phyloP scores from a whole-genome alignment of 495 filamentous ascomycete species.

The Penicillium antarcticum region DNA sequence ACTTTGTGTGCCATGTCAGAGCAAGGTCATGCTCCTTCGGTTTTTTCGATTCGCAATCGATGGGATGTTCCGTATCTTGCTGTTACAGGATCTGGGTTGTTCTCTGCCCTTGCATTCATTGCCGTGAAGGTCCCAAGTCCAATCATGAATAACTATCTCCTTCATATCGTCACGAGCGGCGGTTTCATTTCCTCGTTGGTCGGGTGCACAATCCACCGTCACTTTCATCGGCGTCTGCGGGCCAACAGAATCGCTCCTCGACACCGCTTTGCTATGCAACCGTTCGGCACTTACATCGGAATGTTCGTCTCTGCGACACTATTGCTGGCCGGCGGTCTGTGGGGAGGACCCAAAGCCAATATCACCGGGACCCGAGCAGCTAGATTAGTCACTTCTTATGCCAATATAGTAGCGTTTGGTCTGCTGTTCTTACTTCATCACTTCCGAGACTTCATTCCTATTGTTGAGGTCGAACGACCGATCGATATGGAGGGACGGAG shows the following conservation, averaged over 20 bases:
- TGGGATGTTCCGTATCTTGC: slow-evolving; percentile 48
- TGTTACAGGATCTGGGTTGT: slow-evolving; percentile 39
- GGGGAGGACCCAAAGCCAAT: slow-evolving; percentile 42
- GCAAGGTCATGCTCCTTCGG: slow-evolving; percentile 40
- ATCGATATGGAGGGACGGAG: neutral
- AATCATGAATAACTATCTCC: slow-evolving; percentile 46
- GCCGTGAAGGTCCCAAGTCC: slow-evolving; percentile 29
- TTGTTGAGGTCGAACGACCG: slow-evolving; percentile 1
- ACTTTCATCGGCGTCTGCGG: slow-evolving; percentile 47
- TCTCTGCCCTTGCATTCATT: slow-evolving; percentile 33
- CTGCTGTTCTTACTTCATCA: slow-evolving; percentile 30
- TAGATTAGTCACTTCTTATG: slow-evolving; percentile 57
- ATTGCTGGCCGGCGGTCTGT: slow-evolving; percentile 51
- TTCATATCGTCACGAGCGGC: slow-evolving; percentile 57
- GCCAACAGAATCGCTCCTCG: slow-evolving; percentile 37
- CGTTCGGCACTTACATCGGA: slow-evolving; percentile 48
- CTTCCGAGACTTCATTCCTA: slow-evolving; percentile 6
- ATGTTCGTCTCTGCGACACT: slow-evolving; percentile 47
- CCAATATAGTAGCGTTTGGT: slow-evolving; percentile 57
- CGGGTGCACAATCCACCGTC: slow-evolving; percentile 52
- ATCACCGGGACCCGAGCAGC: slow-evolving; percentile 36
- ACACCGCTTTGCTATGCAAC: slow-evolving; percentile 48
- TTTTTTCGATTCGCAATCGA: slow-evolving; percentile 40
- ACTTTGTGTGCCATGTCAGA: slow-evolving; percentile 47
- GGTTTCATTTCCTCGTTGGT: slow-evolving; percentile 60